Evolutionary conservation across 1,284 basidiomycete species (phyloP).

Genomic region (Ganoderma meredithae): DNA sequence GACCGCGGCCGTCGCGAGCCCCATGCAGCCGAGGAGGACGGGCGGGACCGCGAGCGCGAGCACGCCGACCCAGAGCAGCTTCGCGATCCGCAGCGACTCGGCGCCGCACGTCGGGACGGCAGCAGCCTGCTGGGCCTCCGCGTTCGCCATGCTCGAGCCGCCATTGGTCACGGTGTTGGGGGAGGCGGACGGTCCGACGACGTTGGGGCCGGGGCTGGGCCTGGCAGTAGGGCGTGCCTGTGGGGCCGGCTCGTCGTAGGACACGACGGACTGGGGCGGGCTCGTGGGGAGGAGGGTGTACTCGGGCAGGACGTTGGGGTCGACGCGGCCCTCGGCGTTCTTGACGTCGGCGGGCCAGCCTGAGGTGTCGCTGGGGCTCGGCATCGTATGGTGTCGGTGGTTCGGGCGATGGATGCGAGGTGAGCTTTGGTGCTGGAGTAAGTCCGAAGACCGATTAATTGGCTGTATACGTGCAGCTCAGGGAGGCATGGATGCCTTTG

Average conservation of each 20-base stretch:
- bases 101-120: background rate
- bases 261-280: slow-evolving; percentile 10
- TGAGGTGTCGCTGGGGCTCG: background rate
- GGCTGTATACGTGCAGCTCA: background rate
- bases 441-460: too few relatives aligned
- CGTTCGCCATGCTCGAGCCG: background rate
- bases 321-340: background rate
- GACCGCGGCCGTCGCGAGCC: slow-evolving; percentile 16
- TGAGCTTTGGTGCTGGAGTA: background rate
- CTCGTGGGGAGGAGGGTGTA: slow-evolving; percentile 25
- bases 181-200: background rate
- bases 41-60: slow-evolving; percentile 25
- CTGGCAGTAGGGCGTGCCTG: too few relatives aligned
- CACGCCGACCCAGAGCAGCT: slow-evolving; percentile 16
- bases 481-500: background rate
- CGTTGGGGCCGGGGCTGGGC: background rate
- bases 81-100: slow-evolving; percentile 15
- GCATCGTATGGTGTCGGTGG: background rate
- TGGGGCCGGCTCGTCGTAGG: background rate
- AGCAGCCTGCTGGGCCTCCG: too few relatives aligned
- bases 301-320: slow-evolving; percentile 21
- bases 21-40: slow-evolving; percentile 13
- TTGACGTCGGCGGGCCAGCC: slow-evolving; percentile 18
- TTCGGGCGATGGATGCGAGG: background rate
- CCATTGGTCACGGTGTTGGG: background rate